Evolutionary conservation across 129 eudicot genomes (phyloP), one percentile per base, ranked within the genome.

Genomic region (Gnaphalium uliginosum): DNA sequence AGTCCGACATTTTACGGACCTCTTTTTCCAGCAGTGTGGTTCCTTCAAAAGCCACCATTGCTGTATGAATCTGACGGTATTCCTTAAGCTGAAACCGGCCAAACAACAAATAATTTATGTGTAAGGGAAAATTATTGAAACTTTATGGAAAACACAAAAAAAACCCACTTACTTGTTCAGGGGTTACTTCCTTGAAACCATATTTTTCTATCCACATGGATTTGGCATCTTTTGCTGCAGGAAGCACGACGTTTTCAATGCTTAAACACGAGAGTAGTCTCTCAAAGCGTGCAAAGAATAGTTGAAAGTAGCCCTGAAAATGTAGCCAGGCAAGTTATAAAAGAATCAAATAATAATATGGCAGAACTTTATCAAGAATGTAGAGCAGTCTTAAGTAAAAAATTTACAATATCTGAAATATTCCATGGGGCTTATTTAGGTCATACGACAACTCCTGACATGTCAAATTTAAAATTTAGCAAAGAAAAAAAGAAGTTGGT

Each of bases 291-390:
- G 81, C 74, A 71, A 86, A 87, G 48, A 94, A 81, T 9, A 83
- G 10, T 65, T 82, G 87, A 25, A 94, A 90, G 78, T 87, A 94
- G 46, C 98, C 98, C 96, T 94, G 86, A n/a, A 29, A 50, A 78
- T 61, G 23, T 26, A 48, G 32, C 5, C 32, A 14, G 5, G 14
- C 46, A 51, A 14, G 29, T 32, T 62, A 19, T 61, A 62, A 13
- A 29, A 15, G 7, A 18, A 27, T 15, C 21, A 8, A 1, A 41
- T n/a, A 67, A 41, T 37, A 67, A 13, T 2, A 56, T 33, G 30
- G 41, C 30, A 25, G 11, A 69, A 13, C 2, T 30, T 35, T 22
- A 32, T 35, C 6, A n/a, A 35, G 14, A 8, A 10, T 13, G 23
- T 8, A 41, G 5, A 68, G 39, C 19, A 6, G 9, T 21, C 6